A percentile compares a stretch with the other conserved stretches of the same genome.
Evolutionary conservation across 768 basidiomycete species (phyloP).

Genomic region (Scleroderma citrinum): DNA sequence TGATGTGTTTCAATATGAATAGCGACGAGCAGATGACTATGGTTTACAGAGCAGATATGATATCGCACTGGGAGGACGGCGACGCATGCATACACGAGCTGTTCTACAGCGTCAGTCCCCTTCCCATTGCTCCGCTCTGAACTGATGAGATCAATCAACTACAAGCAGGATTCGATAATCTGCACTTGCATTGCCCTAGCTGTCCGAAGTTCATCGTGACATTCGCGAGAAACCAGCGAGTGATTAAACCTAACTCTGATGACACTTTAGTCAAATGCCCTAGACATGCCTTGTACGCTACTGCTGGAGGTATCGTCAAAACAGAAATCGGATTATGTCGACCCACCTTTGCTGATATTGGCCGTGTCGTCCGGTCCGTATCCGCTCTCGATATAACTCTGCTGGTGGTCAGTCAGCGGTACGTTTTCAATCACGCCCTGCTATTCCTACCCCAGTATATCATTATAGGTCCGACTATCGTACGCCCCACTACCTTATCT

Average conservation of each 20-base stretch:
- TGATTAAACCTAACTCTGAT: not conserved
- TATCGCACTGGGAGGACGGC: constrained; percentile 84
- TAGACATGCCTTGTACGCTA: not conserved
- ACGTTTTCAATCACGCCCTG: too few relatives aligned
- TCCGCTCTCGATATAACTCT: too few relatives aligned
- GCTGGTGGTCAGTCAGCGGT: too few relatives aligned
- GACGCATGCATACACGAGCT: constrained; percentile 76
- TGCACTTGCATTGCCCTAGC: constrained; percentile 63
- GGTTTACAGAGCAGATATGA: constrained; percentile 61
- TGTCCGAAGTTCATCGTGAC: constrained; percentile 39
- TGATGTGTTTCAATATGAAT: constrained; percentile 2
- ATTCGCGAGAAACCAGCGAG: not conserved
- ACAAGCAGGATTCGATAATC: constrained; percentile 60
- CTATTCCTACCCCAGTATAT: not conserved
- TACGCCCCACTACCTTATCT: not conserved
- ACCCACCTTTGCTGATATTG: too few relatives aligned
- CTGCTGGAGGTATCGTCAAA: too few relatives aligned
- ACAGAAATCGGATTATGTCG: too few relatives aligned
- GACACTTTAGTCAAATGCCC: not conserved
- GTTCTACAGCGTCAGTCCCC: constrained; percentile 61
- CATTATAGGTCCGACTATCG: not conserved
- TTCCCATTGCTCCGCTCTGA: constrained; percentile 2
- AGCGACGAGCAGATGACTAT: constrained; percentile 2
- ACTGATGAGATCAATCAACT: constrained; percentile 8
- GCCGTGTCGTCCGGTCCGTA: too few relatives aligned